Base-by-base conservation (phyloP, 2,329 filamentous ascomycete genomes). In the Pseudocercospora macadamiae region DNA sequence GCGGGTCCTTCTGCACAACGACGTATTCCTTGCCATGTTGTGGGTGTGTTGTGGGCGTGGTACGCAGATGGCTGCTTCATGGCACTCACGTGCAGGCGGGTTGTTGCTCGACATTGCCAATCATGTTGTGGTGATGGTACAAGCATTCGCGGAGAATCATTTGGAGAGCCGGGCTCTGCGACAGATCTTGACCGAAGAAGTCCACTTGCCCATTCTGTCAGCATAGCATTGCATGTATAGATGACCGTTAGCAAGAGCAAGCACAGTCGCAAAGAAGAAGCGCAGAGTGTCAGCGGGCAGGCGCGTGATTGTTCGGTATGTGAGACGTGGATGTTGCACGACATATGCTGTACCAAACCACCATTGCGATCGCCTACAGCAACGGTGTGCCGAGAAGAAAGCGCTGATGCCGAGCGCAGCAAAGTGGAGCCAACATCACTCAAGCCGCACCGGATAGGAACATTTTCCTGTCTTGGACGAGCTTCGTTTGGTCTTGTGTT, bases 81-180 rank as follows among this genome's bases (percentile, higher is more conserved):
- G 42, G 42, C 42, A 47, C 42, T 25, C 42, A 21, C 23, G 42
- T 47, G 42, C 42, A 47, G 42, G 12, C 21, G 42, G 42, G 42
- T n/a, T 47, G 42, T 47, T 47, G 42, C 26, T 47, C 9, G 42
- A 28, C 23, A 16, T 26, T 47, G 42, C 42, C 42, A 47, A 47
- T 47, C 42, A 47, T 47, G 42, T 47, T 23, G 16, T 47, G 42
- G 42, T 47, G 42, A 47, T 26, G 42, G 42, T 5, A 28, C 42
- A 18, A 26, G 21, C 42, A 47, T 47, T 18, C 26, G 10, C 42
- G 42, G 42, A 47, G 42, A 47, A 47, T 19, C 12, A 47, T 18
- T 47, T 28, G 42, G 42, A 47, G 42, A 47, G 19, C 42, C 42
- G 42, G 21, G 10, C 42, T 23, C 21, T 14, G 42, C 23, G 23